A percentile compares a stretch with the other conserved stretches of the same genome.
These are phyloP conservation scores for Fulvia fulva DNA, from an alignment of 2,329 filamentous ascomycete genomes.

Conservation along the genomic window DNA sequence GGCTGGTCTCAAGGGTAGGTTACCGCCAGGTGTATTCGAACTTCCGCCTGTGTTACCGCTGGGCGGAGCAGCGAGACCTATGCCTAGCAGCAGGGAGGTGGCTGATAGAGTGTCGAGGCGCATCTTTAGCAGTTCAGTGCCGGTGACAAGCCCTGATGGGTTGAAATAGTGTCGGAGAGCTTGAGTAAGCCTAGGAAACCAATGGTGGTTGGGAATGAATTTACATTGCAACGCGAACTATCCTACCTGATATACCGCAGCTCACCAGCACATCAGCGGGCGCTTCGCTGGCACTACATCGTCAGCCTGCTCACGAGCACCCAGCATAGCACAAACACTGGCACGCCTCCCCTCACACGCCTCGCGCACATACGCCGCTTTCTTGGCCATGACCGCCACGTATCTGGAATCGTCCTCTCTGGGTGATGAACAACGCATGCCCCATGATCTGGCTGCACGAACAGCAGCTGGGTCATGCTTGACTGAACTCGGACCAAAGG, in stretches of 20 bases:
- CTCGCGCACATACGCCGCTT: neutral
- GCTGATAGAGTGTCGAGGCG: neutral
- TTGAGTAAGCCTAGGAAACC: neutral
- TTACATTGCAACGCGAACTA: neutral
- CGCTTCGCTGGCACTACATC: neutral
- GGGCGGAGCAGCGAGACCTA: neutral
- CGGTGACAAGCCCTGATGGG: too few species aligned
- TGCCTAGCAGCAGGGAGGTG: neutral
- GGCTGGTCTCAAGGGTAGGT: neutral
- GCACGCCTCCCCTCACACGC: neutral
- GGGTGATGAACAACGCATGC: neutral
- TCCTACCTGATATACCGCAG: neutral
- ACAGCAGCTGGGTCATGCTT: neutral
- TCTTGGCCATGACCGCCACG: neutral
- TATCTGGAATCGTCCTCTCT: neutral
- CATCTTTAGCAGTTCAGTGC: neutral
- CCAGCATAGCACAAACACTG: neutral
- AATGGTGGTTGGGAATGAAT: neutral
- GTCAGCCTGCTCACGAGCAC: neutral
- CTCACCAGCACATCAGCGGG: neutral
- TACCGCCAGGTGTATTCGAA: neutral
- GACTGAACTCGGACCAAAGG: neutral
- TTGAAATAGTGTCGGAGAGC: too few species aligned
- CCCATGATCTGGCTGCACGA: neutral
- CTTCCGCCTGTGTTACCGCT: neutral